Evolutionary conservation across 306 rosid genomes (phyloP), one percentile per base, ranked within the genome.

Genomic region (Morella rubra): DNA sequence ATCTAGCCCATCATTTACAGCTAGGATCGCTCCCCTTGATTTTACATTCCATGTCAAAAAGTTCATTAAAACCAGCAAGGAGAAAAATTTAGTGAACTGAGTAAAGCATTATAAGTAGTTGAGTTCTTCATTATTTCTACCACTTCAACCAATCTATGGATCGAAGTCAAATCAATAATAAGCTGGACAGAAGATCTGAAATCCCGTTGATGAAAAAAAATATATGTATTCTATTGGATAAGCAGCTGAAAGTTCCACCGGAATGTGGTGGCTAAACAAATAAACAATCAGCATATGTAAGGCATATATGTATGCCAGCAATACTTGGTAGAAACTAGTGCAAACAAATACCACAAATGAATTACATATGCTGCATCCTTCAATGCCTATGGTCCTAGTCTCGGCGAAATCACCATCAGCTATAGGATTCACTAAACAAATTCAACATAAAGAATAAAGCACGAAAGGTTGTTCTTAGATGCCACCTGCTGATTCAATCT

Each of bases 381-480:
- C 52, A 72, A 45, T n/a, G 75, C 14, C 79, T 56, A 77, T 45
- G 60, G 51, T 75, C 71, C 74, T 81, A 74, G 54, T 53, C 59
- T 59, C 71, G n/a, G 60, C 52, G 54, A 47, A 20, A 45, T 76
- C 77, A 78, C 54, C 72, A 71, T 45, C 74, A 67, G 60, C 54
- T 51, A 5, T 75, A 9, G 71, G 67, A 70, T 76, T 52, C 64
- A 16, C 77, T 76, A 18, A 69, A 76, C 80, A 67, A 81, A 85
- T 60, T 52, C 66, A 69, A 81, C 61, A 84, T 69, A 61, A 82
- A 71, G 77, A 79, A 77, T 78, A 76, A 66, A 19, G 71, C 82
- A 49, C 22, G 15, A 71, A 44, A 59, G 19, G 4, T 72, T 74
- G 0, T 73, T 20, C 42, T 71, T 72, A 42, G 10, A 27, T 12